phyloP scores from a whole-genome alignment of 129 eudicot genomes.

The Helichrysum umbraculigerum region DNA sequence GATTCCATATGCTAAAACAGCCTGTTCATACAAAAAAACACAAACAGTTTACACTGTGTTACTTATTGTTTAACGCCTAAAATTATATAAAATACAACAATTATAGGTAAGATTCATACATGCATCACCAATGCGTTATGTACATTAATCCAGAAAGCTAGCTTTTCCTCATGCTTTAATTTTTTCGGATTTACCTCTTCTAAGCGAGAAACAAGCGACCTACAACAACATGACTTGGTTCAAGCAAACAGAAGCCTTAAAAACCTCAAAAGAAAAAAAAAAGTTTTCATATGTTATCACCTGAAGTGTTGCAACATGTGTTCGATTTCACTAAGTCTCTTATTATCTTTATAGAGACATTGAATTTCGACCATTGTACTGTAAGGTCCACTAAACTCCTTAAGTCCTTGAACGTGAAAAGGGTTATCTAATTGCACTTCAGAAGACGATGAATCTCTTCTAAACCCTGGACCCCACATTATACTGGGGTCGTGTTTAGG shows the following conservation, averaged over 20 bases:
- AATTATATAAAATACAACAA: background rate
- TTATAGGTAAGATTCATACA: slow-evolving; percentile 45
- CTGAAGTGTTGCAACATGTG: slow-evolving; percentile 69
- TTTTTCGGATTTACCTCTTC: slow-evolving; percentile 79
- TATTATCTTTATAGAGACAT: slow-evolving; percentile 66
- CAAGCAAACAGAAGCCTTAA: slow-evolving; percentile 9
- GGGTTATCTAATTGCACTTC: slow-evolving; percentile 88
- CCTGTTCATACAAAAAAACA: slow-evolving; percentile 44
- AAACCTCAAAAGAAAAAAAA: background rate
- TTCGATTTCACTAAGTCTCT: slow-evolving; percentile 74
- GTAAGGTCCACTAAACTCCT: slow-evolving; percentile 97
- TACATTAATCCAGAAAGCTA: slow-evolving; percentile 95
- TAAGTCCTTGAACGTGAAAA: slow-evolving; percentile 77
- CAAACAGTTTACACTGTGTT: background rate
- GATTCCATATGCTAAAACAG: slow-evolving; percentile 88
- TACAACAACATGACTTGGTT: slow-evolving; percentile 23
- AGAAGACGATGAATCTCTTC: slow-evolving; percentile 73
- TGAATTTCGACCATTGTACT: slow-evolving; percentile 90
- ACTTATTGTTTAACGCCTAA: background rate
- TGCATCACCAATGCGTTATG: slow-evolving; percentile 98
- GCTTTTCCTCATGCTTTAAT: slow-evolving; percentile 80
- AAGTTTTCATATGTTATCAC: slow-evolving; percentile 32
- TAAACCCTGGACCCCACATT: slow-evolving; percentile 83
- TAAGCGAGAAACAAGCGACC: slow-evolving; percentile 75
- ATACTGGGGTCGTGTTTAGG: slow-evolving; percentile 71